phyloP scores from a whole-genome alignment of 2,329 filamentous ascomycete genomes.

The Fusarium metavorans region DNA sequence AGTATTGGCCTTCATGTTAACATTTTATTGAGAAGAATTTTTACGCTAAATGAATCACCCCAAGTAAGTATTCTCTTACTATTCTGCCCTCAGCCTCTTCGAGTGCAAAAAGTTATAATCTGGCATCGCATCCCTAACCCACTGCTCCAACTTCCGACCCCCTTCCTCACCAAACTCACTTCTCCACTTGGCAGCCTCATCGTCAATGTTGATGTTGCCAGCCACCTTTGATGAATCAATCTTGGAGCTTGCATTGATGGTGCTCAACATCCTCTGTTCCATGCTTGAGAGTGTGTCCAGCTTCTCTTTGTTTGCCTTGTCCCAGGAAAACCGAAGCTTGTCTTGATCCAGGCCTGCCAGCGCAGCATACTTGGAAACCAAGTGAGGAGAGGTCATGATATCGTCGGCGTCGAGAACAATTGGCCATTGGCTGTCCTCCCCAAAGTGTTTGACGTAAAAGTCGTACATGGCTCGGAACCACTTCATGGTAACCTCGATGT shows the following conservation, averaged over 20 bases:
- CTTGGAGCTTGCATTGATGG: slow-evolving; percentile 26
- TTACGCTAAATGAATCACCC: not conserved
- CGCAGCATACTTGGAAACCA: slow-evolving; percentile 26
- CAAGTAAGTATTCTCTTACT: not conserved
- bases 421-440: slow-evolving; percentile 26
- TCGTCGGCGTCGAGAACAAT: slow-evolving; percentile 37
- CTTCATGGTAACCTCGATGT: slow-evolving; percentile 20
- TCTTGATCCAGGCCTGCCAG: slow-evolving; percentile 23
- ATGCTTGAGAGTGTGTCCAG: not conserved
- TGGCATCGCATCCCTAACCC: slow-evolving; percentile 28
- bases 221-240: slow-evolving; percentile 26
- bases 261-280: slow-evolving; percentile 30
- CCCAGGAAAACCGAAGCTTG: slow-evolving; percentile 27
- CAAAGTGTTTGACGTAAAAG: slow-evolving; percentile 23
- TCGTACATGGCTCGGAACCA: slow-evolving; percentile 32
- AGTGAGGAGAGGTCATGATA: slow-evolving; percentile 24
- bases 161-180: slow-evolving; percentile 29
- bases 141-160: slow-evolving; percentile 24
- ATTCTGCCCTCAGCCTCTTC: slow-evolving; percentile 15
- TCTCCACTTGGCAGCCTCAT: slow-evolving; percentile 34
- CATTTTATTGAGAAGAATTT: not conserved
- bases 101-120: slow-evolving; percentile 31
- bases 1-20: not conserved
- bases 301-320: not conserved
- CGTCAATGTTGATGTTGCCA: slow-evolving; percentile 19